A percentile compares a stretch with the other conserved stretches of the same genome.
Conservation (phyloP, 139 green algal genomes). For the Volvox africanus region DNA sequence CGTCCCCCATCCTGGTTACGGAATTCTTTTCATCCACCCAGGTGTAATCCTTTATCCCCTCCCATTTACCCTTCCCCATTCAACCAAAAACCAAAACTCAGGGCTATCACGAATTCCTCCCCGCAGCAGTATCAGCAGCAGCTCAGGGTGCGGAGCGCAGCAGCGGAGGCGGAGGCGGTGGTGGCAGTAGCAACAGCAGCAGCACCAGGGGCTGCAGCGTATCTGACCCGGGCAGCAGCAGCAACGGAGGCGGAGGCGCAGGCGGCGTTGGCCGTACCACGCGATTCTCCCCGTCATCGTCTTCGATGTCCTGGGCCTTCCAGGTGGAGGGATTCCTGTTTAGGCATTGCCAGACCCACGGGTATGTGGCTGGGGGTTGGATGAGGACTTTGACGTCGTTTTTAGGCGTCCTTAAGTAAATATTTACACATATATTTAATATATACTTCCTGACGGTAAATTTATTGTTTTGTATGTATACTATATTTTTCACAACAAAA, state of each 20-base stretch:
- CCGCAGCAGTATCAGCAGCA: background rate
- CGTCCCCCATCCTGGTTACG: no score
- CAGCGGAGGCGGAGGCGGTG: background rate
- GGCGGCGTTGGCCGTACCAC: background rate
- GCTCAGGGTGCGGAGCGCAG: background rate
- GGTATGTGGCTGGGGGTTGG: background rate
- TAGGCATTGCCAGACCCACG: background rate
- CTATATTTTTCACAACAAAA: no score
- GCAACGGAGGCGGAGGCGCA: background rate
- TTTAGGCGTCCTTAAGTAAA: no score
- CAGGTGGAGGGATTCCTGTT: background rate
- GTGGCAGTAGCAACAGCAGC: background rate
- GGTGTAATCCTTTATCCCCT: no score
- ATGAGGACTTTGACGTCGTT: no score
- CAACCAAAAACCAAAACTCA: background rate
- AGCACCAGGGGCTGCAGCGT: no score
- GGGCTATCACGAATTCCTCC: conserved; percentile 42
- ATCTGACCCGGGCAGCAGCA: background rate
- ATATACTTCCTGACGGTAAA: no score
- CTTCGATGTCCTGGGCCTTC: background rate
- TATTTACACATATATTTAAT: no score
- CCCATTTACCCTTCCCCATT: no score
- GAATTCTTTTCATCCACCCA: no score
- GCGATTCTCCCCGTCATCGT: background rate
- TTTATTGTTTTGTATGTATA: no score